Base-by-base conservation (phyloP, 202 grass and related monocot species). In the Eragrostis tef region DNA sequence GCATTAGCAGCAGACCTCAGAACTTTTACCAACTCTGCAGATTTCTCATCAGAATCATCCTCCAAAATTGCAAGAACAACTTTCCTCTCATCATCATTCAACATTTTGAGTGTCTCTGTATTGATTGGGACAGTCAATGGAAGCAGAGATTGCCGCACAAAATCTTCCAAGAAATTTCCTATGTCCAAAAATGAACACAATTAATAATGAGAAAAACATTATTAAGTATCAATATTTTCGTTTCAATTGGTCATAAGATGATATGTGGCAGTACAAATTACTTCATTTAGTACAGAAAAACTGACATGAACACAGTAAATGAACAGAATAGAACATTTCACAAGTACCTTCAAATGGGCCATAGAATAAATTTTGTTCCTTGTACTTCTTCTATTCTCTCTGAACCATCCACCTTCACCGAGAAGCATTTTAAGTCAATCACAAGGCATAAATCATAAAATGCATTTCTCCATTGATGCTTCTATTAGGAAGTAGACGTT, bases 311-410 rank as follows among this genome's bases (percentile, higher is more conserved):
- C 46, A 78, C 14, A 74, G 75, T 29, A 51, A 46, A 64, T 21
- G 19, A 75, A 71, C 50, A 70, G 50, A 66, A 80, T 51, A 42
- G 31, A 25, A 5, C 57, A 3, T 41, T 51, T n/a, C 59, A 72
- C 22, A 84, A 63, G 73, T 92, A 98, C 95, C 94, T 94, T 98
- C 95, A 85, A 94, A 98, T 56, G 95, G 92, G 24, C 95, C 95
- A 83, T 94, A 98, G 83, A 93, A 94, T 24, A 94, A 85, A 84
- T 65, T 93, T 81, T 89, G 80, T 74, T 98, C 95, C 45, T 84
- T 86, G 53, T 94, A 98, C 86, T 81, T 93, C 92, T 86, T 93
- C 90, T 85, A 94, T 56, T 70, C 29, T 88, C 76, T 94, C 95
- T 63, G 85, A 94, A 52, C 90, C 95, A 76, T 85, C 86, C 82